phyloP scores from a whole-genome alignment of 805 yeast species.

The Lachancea sp. region DNA sequence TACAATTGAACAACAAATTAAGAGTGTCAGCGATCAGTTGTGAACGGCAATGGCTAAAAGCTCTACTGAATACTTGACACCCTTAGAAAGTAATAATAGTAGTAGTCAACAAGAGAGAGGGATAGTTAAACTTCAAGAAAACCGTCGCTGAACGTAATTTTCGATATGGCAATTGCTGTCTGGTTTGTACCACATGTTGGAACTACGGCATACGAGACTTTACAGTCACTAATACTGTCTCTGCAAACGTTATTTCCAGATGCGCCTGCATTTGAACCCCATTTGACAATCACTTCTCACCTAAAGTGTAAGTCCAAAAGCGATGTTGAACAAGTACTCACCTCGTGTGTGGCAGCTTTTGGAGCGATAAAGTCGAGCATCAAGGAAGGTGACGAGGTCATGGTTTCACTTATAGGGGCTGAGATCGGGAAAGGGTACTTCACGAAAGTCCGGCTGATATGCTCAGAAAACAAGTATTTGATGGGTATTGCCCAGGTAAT shows the following conservation, averaged over 20 bases:
- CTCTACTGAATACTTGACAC: no score
- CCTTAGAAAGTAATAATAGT: no score
- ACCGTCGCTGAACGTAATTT: no score
- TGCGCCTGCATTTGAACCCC: slow-evolving; percentile 67
- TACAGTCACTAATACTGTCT: slow-evolving; percentile 55
- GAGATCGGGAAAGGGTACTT: slow-evolving; percentile 27
- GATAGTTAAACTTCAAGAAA: no score
- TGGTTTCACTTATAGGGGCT: slow-evolving; percentile 24
- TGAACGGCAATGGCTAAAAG: no score
- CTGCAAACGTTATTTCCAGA: slow-evolving; percentile 66
- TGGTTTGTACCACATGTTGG: slow-evolving; percentile 69
- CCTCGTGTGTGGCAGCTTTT: slow-evolving; percentile 49
- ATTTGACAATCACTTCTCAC: slow-evolving; percentile 66
- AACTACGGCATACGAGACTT: slow-evolving; percentile 47
- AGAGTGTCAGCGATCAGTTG: no score
- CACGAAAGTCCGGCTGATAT: slow-evolving; percentile 25
- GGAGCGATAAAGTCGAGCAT: slow-evolving; percentile 29
- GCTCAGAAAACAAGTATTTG: slow-evolving; percentile 25
- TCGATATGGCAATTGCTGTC: slow-evolving; percentile 51
- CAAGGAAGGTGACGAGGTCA: slow-evolving; percentile 17
- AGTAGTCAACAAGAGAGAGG: no score
- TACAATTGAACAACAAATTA: no score
- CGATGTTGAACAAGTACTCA: slow-evolving; percentile 54
- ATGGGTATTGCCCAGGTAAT: slow-evolving; percentile 41
- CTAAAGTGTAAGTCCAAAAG: slow-evolving; percentile 44